A percentile compares a stretch with the other conserved stretches of the same genome.
Conservation (phyloP, 2,329 filamentous ascomycete genomes). For the Beauveria caledonica region DNA sequence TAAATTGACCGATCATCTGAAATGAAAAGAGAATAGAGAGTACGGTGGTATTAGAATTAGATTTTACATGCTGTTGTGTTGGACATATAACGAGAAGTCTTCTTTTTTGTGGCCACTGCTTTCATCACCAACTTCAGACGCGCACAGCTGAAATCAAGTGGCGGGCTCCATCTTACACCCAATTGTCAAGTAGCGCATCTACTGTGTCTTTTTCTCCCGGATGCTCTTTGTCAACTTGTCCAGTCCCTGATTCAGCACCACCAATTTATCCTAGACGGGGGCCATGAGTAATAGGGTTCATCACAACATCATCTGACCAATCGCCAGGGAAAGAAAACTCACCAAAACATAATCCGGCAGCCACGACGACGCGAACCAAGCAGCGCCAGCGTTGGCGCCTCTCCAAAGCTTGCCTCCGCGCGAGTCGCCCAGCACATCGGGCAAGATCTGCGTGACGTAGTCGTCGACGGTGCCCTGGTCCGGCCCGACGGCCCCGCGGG, state of each 20-base stretch:
- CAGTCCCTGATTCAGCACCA: neutral
- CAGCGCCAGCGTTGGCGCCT: neutral
- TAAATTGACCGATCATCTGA: too few relatives aligned
- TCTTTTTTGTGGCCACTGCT: too few relatives aligned
- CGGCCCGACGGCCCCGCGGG: neutral
- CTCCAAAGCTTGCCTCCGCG: conserved; percentile 4
- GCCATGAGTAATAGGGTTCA: neutral
- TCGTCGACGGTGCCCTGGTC: conserved; percentile 4
- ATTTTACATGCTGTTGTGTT: too few relatives aligned
- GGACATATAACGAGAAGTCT: too few relatives aligned
- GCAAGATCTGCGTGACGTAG: conserved; percentile 4
- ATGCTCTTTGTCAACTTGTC: conserved; percentile 2
- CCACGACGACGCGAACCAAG: neutral
- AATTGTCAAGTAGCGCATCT: neutral
- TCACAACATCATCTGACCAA: too few relatives aligned
- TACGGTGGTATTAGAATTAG: too few relatives aligned
- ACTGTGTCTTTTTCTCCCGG: neutral
- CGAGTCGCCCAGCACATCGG: neutral
- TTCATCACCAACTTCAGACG: too few relatives aligned
- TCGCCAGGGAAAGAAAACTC: neutral
- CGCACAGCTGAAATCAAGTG: too few relatives aligned
- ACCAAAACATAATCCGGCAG: conserved; percentile 4
- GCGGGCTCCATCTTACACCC: neutral
- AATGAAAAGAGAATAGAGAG: too few relatives aligned
- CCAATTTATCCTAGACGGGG: neutral